A percentile compares a stretch with the other conserved stretches of the same genome.
Conservation (phyloP, 2,329 filamentous ascomycete genomes). For the Sporothrix pallida region DNA sequence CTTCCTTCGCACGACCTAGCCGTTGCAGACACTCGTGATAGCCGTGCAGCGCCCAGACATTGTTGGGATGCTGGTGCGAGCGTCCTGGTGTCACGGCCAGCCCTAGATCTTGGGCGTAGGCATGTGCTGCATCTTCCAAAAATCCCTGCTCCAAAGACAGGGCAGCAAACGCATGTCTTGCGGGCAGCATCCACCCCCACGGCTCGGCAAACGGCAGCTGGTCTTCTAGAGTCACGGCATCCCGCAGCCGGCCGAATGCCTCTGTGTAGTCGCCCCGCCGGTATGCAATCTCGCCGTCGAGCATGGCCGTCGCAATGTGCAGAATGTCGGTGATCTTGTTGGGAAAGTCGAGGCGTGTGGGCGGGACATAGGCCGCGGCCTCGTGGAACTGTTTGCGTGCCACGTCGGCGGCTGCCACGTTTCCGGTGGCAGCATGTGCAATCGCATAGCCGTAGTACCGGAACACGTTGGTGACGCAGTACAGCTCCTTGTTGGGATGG, state of each 20-base stretch:
- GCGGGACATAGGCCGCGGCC: conserved; percentile 46
- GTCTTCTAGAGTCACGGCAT: conserved; percentile 57
- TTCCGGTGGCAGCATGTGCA: conserved; percentile 55
- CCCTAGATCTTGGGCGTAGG: conserved; percentile 55
- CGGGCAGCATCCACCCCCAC: conserved; percentile 66
- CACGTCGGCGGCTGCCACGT: conserved; percentile 49
- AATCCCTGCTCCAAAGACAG: conserved; percentile 59
- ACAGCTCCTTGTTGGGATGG: conserved; percentile 55
- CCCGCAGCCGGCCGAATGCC: conserved; percentile 57
- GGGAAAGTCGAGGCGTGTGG: conserved; percentile 37
- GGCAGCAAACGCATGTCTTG: conserved; percentile 61
- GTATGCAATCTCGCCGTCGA: conserved; percentile 65
- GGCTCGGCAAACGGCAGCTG: conserved; percentile 61
- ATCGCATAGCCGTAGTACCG: conserved; percentile 60
- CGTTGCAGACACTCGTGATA: conserved; percentile 62
- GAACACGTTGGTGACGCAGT: conserved; percentile 61
- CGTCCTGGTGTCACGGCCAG: conserved; percentile 39
- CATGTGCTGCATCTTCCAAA: conserved; percentile 51
- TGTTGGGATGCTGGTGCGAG: conserved; percentile 59
- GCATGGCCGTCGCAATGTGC: conserved; percentile 54
- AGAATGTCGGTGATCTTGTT: conserved; percentile 38
- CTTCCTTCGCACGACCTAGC: conserved; percentile 45
- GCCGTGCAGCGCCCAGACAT: conserved; percentile 66
- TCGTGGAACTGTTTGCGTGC: conserved; percentile 26
- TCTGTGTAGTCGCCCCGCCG: conserved; percentile 56